A percentile compares a stretch with the other conserved stretches of the same genome.
phyloP scores from a whole-genome alignment of 2,329 filamentous ascomycete genomes.

The Plenodomus lindquistii region DNA sequence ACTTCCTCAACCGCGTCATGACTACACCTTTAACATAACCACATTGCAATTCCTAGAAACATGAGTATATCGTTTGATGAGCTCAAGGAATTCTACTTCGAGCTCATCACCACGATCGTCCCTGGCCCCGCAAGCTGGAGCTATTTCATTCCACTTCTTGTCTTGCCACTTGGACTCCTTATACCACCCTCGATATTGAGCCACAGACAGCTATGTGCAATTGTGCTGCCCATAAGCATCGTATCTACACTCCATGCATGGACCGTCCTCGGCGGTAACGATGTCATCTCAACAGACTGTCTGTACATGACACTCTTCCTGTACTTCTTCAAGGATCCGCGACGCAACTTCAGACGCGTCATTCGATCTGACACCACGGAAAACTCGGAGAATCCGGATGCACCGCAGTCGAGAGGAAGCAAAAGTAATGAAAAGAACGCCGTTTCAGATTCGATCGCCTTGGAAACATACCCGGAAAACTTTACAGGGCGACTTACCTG shows the following conservation, averaged over 20 bases:
- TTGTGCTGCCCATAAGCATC: slow-evolving; percentile 6
- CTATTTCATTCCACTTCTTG: slow-evolving; percentile 7
- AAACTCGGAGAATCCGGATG: neutral
- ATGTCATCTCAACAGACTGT: slow-evolving; percentile 10
- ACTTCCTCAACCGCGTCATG: neutral
- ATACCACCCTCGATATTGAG: slow-evolving; percentile 5
- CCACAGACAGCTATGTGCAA: slow-evolving; percentile 1
- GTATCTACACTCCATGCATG: slow-evolving; percentile 8
- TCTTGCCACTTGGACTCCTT: slow-evolving; percentile 9
- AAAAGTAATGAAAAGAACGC: no score
- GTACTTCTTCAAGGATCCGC: slow-evolving; percentile 12
- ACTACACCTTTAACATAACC: neutral
- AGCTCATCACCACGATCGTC: slow-evolving; percentile 10
- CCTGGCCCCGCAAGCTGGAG: slow-evolving; percentile 9
- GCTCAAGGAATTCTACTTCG: slow-evolving; percentile 3
- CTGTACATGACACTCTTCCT: slow-evolving; percentile 10
- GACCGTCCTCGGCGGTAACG: slow-evolving; percentile 3
- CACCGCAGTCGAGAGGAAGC: no score
- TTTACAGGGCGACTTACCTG: slow-evolving; percentile 5
- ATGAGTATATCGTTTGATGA: slow-evolving; percentile 1
- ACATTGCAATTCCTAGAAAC: neutral
- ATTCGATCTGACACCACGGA: neutral
- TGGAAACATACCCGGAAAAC: slow-evolving; percentile 4
- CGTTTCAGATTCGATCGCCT: neutral
- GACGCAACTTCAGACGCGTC: slow-evolving; percentile 6